Evolutionary conservation across 306 rosid genomes (phyloP), one percentile per base, ranked within the genome.

Genomic region (Castanospermum australe): DNA sequence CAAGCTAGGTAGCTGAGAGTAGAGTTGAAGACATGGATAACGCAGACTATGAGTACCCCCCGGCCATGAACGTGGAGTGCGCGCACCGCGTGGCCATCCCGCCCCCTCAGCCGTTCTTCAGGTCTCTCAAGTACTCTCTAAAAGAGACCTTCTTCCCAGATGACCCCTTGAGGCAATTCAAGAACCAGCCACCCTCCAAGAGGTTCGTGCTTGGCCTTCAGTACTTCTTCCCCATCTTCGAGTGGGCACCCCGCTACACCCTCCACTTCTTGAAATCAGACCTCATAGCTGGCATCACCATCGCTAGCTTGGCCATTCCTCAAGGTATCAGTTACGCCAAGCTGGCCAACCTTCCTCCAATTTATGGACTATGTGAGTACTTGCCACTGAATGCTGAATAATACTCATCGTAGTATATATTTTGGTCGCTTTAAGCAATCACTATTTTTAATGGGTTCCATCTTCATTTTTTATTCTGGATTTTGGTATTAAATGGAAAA

Each of bases 311-410:
- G 48, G 96, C 99, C 4, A 95, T 95, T 65, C 99, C 99, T 35
- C 99, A 95, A 84, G 99, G 98, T 11, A 95, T 95, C 20, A 95
- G 99, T 60, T 95, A 95, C 13, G 99, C 99, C 42, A 95, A 91
- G 81, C 97, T 95, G 0, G 99, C 97, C 17, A 91, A 87, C 79
- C 84, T 95, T 67, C 99, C 99, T 18, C 99, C 98, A 0, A 90
- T 95, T 63, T 92, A 93, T 13, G 99, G 99, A 59, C 94, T 95
- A 3, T 95, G 99, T 95, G 22, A 87, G 94, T 72, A 28, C 32
- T 28, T 28, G 32, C 32, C n/a, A n/a, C n/a, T n/a, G n/a, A n/a
- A n/a, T n/a, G n/a, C n/a, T n/a, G n/a, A n/a, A n/a, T n/a, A n/a
- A n/a, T n/a, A n/a, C n/a, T 28, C 32, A 28, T 28, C 32, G 3